phyloP scores from a whole-genome alignment of 2,329 filamentous ascomycete genomes.

The Teratosphaeria gauchensis region DNA sequence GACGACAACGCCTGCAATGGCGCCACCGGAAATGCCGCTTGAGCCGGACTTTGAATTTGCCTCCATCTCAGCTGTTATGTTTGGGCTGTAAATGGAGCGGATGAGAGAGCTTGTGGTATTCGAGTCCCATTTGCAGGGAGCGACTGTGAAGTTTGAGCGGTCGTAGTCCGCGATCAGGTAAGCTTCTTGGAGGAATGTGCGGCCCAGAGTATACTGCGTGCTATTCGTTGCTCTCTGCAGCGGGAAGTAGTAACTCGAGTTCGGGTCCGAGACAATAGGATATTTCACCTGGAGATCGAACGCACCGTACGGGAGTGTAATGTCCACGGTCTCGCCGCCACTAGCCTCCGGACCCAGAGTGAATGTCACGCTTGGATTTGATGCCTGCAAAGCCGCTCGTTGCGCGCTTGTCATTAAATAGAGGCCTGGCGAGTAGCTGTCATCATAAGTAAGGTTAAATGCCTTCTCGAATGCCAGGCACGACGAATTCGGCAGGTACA shows the following conservation, averaged over 20 bases:
- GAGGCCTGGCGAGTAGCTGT: constrained; percentile 8
- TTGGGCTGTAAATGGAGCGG: constrained; percentile 20
- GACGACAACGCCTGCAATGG: constrained; percentile 27
- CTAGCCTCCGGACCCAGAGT: constrained; percentile 17
- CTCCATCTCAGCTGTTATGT: constrained; percentile 6
- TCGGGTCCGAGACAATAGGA: constrained; percentile 21
- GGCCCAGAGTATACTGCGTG: constrained; percentile 28
- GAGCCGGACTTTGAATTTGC: constrained; percentile 5
- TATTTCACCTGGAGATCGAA: constrained; percentile 25
- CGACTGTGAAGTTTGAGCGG: constrained; percentile 26
- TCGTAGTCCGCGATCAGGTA: constrained; percentile 30
- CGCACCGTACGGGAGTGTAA: constrained; percentile 28
- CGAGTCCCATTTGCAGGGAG: constrained; percentile 25
- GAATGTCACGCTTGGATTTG: constrained; percentile 26
- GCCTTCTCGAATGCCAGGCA: constrained; percentile 28
- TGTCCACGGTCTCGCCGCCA: constrained; percentile 20
- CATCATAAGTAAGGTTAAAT: constrained; percentile 27
- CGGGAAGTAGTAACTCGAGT: constrained; percentile 25
- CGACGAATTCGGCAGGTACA: constrained; percentile 49
- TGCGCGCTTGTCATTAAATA: constrained; percentile 27
- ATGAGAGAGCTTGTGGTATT: constrained; percentile 16
- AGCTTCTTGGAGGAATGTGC: constrained; percentile 30
- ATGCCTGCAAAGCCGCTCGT: constrained; percentile 15
- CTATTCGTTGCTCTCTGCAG: constrained; percentile 24
- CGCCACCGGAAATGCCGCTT: constrained; percentile 16